phyloP scores from a whole-genome alignment of 345 rosid genomes.

The Syzygium jambos region DNA sequence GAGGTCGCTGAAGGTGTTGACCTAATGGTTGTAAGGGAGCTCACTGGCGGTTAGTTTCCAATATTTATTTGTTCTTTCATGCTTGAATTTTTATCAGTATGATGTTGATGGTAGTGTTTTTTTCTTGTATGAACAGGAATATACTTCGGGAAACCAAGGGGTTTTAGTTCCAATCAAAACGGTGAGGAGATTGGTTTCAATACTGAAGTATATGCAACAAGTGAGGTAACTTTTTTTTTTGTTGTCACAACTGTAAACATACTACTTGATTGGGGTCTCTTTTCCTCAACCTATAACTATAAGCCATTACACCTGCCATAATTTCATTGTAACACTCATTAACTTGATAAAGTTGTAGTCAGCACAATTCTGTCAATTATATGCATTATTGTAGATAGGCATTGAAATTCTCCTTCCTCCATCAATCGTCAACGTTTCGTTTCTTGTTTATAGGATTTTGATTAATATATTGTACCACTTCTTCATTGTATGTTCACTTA shows the following conservation, averaged over 20 bases:
- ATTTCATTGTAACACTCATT: background rate
- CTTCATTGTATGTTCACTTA: background rate
- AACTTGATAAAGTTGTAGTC: background rate
- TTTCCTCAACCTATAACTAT: background rate
- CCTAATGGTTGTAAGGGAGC: slow-evolving; percentile 97
- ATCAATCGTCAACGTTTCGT: background rate
- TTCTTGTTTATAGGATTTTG: background rate
- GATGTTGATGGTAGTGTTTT: background rate
- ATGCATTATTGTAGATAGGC: background rate
- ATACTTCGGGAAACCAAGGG: slow-evolving; percentile 92
- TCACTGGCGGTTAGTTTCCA: slow-evolving; percentile 76
- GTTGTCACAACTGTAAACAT: background rate
- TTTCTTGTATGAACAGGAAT: slow-evolving; percentile 45
- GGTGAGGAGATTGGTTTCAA: slow-evolving; percentile 90
- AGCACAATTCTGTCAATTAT: background rate
- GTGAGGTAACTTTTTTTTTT: slow-evolving; percentile 48
- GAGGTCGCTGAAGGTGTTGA: slow-evolving; percentile 97
- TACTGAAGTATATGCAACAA: slow-evolving; percentile 84
- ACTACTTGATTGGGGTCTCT: background rate
- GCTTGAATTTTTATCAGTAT: background rate
- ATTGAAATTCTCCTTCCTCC: background rate
- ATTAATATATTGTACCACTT: background rate
- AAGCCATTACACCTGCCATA: background rate
- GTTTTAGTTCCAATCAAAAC: slow-evolving; percentile 50
- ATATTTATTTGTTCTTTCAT: background rate